Percentiles rank a stretch among this genome's conserved stretches.
Evolutionary conservation across 495 filamentous ascomycete species (phyloP).

Genomic region (Podospora tetraspora): DNA sequence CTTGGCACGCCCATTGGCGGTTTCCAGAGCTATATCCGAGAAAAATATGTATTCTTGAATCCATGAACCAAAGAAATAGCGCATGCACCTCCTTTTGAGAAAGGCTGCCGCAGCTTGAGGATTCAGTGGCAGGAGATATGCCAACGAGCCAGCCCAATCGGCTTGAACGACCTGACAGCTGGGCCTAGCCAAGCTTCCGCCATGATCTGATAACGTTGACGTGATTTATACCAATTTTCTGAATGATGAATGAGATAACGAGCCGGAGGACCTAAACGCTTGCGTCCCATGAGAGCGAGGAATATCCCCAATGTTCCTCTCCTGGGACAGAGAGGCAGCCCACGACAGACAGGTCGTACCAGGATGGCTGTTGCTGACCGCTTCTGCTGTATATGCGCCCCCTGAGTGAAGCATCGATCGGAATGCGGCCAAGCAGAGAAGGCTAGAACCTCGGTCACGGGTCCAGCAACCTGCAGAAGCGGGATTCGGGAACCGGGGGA

Average conservation of each 20-base stretch:
- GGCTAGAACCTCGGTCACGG: constrained; percentile 11
- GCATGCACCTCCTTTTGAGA: constrained; percentile 23
- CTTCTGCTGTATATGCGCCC: background rate
- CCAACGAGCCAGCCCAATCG: constrained; percentile 1
- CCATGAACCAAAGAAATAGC: constrained; percentile 34
- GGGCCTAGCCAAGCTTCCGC: constrained; percentile 15
- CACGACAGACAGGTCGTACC: background rate
- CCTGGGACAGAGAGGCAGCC: background rate
- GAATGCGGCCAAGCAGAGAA: constrained; percentile 13
- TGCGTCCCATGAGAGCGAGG: background rate
- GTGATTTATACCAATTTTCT: background rate
- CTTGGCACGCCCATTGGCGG: constrained; percentile 15
- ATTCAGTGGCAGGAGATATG: background rate
- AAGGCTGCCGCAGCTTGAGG: background rate
- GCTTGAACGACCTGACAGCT: constrained; percentile 15
- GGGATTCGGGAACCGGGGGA: constrained; percentile 6
- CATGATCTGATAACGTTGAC: background rate
- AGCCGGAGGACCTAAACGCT: background rate
- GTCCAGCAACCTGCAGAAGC: constrained; percentile 23
- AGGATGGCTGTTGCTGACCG: constrained; percentile 5
- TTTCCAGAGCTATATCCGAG: constrained; percentile 28
- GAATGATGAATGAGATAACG: background rate
- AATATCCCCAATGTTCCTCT: background rate
- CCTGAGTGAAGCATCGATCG: background rate
- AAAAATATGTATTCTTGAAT: constrained; percentile 29